These are phyloP conservation scores for Solanum bulbocastanum DNA, from an alignment of 257 asterid species.

Conservation along the genomic window DNA sequence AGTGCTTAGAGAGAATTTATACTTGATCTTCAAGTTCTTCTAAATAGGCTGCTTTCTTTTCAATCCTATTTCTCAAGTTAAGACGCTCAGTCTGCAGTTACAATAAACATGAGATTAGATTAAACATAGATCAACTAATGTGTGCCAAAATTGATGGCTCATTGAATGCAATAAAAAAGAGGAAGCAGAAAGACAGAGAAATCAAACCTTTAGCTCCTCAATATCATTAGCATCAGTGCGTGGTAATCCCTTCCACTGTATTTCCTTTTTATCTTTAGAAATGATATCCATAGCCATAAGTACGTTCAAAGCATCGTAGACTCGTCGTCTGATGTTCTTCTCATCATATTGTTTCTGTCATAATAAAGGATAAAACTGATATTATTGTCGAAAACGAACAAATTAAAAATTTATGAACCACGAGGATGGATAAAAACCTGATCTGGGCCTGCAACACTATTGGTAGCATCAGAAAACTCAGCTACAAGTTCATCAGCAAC, in stretches of 20 bases:
- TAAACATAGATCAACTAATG: background rate
- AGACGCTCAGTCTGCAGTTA: constrained; percentile 62
- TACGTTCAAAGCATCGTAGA: constrained; percentile 92
- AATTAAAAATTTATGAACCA: background rate
- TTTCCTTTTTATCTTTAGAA: constrained; percentile 93
- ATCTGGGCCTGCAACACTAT: constrained; percentile 56
- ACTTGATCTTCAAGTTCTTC: constrained; percentile 95
- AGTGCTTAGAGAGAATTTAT: constrained; percentile 4
- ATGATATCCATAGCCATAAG: constrained; percentile 99
- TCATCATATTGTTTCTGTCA: constrained; percentile 96
- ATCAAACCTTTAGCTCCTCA: constrained; percentile 69
- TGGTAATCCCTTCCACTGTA: constrained; percentile 98
- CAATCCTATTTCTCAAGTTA: constrained; percentile 66
- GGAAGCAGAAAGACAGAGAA: background rate
- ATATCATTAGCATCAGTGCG: constrained; percentile 78
- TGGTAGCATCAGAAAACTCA: constrained; percentile 78
- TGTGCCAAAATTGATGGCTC: background rate
- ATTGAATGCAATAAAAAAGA: background rate
- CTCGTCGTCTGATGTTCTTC: constrained; percentile 95
- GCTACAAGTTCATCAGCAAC: constrained; percentile 99
- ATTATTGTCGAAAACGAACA: background rate
- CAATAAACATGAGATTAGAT: constrained; percentile 1
- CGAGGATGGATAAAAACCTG: constrained; percentile 46
- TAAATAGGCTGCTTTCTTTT: constrained; percentile 85
- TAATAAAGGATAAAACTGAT: background rate